phyloP scores from a whole-genome alignment of 257 asterid genomes.

The Solanum tarapatanum region DNA sequence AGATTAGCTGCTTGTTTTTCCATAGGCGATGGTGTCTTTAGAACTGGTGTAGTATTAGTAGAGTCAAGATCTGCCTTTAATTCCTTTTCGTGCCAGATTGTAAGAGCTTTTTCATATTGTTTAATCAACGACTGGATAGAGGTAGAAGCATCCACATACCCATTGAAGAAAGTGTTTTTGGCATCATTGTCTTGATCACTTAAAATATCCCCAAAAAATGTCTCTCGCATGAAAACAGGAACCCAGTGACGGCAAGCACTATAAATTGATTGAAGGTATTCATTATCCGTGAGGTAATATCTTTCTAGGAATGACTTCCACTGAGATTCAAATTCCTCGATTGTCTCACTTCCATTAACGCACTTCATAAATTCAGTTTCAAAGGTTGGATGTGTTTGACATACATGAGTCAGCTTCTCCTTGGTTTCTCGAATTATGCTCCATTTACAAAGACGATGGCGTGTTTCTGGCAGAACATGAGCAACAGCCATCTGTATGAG shows the following conservation, averaged over 20 bases:
- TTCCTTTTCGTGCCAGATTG: conserved; percentile 62
- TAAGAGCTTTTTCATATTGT: conserved; percentile 48
- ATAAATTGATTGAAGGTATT: conserved; percentile 65
- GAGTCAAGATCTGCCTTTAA: conserved; percentile 64
- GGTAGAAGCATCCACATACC: conserved; percentile 29
- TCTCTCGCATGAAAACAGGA: conserved; percentile 51
- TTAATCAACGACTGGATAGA: conserved; percentile 42
- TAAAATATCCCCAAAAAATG: conserved; percentile 67
- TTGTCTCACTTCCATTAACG: conserved; percentile 44
- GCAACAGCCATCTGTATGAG: conserved; percentile 52
- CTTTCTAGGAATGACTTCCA: conserved; percentile 46
- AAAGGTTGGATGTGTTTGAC: conserved; percentile 38
- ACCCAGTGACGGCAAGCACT: conserved; percentile 67
- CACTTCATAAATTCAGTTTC: conserved; percentile 57
- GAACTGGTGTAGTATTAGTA: conserved; percentile 28
- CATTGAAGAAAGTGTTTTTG: conserved; percentile 39
- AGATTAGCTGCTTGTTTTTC: conserved; percentile 84
- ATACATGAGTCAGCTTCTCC: conserved; percentile 45
- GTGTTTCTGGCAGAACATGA: conserved; percentile 47
- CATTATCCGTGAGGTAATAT: conserved; percentile 45
- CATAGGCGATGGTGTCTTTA: conserved; percentile 88
- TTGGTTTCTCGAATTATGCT: conserved; percentile 52
- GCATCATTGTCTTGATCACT: conserved; percentile 22
- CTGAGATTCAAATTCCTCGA: conserved; percentile 65
- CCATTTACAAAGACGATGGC: conserved; percentile 62